Evolutionary conservation across 768 basidiomycete genomes (phyloP).

Genomic region (Mycena galericulata): DNA sequence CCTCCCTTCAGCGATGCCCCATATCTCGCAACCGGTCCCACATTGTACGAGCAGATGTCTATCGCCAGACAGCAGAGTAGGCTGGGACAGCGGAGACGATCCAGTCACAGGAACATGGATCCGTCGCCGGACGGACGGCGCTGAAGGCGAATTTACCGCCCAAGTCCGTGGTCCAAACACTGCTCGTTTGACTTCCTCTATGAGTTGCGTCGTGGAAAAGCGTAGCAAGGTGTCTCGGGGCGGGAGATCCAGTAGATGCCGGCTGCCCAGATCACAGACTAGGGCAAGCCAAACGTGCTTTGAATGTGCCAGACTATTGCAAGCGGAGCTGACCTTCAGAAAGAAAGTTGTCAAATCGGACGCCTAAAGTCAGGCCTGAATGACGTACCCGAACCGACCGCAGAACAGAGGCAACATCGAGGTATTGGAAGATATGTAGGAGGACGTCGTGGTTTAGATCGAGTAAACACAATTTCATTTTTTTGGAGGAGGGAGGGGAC

Average conservation of each 20-base stretch:
- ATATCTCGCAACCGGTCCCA: slow-evolving; percentile 19
- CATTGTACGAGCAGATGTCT: slow-evolving; percentile 9
- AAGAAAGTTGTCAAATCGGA: slow-evolving; percentile 5
- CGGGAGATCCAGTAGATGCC: slow-evolving; percentile 5
- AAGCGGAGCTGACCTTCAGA: slow-evolving; percentile 15
- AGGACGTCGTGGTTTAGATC: slow-evolving; percentile 4
- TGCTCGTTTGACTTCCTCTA: slow-evolving; percentile 13
- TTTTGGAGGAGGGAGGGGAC: background rate
- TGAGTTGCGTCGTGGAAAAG: slow-evolving; percentile 11
- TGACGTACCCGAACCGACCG: slow-evolving; percentile 6
- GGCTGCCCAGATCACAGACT: background rate
- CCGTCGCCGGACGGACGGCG: background rate
- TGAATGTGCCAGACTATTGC: slow-evolving; percentile 5
- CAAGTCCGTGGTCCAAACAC: slow-evolving; percentile 17
- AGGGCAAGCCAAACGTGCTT: slow-evolving; percentile 20
- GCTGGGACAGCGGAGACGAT: background rate
- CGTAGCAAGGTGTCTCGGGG: background rate
- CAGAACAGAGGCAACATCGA: slow-evolving; percentile 8
- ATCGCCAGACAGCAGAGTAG: slow-evolving; percentile 14
- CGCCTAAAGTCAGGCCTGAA: background rate
- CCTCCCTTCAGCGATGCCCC: slow-evolving; percentile 14
- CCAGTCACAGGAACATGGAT: background rate
- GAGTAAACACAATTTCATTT: slow-evolving; percentile 4
- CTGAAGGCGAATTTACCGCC: slow-evolving; percentile 6
- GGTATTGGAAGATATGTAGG: slow-evolving; percentile 1